Evolutionary conservation across 2,329 filamentous ascomycete species (phyloP).

Genomic region (Ascochyta rabiei): DNA sequence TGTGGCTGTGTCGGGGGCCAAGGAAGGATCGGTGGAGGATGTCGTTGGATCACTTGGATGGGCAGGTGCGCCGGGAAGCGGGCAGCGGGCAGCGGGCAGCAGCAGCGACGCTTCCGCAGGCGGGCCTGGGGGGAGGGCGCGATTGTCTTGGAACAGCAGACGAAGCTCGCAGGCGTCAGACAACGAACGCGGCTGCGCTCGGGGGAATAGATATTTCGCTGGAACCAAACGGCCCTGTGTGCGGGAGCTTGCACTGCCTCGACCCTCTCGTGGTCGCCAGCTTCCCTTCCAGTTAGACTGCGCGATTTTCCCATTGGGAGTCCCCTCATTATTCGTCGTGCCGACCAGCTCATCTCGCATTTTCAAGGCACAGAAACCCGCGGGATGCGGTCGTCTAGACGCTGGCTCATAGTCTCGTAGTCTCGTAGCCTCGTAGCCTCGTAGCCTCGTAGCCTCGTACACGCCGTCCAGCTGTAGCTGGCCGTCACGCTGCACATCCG

Average conservation of each 20-base stretch:
- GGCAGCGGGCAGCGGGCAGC: not conserved
- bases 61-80: constrained; percentile 18
- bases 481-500: not conserved
- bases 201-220: constrained; percentile 12
- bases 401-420: not conserved
- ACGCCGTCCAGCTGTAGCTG: not conserved
- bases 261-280: constrained; percentile 16
- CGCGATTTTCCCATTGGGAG: constrained; percentile 17
- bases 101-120: constrained; percentile 7
- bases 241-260: constrained; percentile 20
- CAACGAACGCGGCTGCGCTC: constrained; percentile 5
- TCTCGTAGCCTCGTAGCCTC: too few relatives aligned
- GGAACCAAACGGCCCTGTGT: constrained; percentile 15
- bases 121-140: too few relatives aligned
- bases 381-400: constrained; percentile 13
- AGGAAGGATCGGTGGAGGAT: constrained; percentile 18
- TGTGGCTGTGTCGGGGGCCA: constrained; percentile 16
- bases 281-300: constrained; percentile 18
- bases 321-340: constrained; percentile 16
- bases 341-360: constrained; percentile 16
- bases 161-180: constrained; percentile 1
- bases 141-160: constrained; percentile 17
- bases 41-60: constrained; percentile 12
- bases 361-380: constrained; percentile 5
- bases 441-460: too few relatives aligned